Evolutionary conservation across 768 basidiomycete species (phyloP), one percentile per base, ranked within the genome.

Genomic region (Mycena capillaripes): DNA sequence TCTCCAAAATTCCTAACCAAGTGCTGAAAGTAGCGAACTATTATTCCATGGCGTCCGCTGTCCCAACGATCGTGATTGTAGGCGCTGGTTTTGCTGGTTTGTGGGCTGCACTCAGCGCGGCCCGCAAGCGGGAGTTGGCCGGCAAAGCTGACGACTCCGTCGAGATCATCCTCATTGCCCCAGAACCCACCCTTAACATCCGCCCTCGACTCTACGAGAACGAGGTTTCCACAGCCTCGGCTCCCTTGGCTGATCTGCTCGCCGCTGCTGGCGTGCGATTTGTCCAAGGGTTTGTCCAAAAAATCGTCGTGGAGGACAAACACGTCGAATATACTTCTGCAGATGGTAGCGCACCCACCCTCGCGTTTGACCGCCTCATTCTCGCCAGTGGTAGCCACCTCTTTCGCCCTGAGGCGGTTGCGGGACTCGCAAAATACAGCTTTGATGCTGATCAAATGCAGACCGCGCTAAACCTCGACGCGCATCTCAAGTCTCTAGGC

Each of bases 131-230:
- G 32, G 72, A 74, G 23, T 12, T 74, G 40, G 71, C 72, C 1
- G 70, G 66, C 27, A 66, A 66, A 30, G 12, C 65, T 11, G 62
- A 66, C 23, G 27, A 46, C 19, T 38, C 59, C 27, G 66, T 75
- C 25, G 76, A 73, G 12, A 70, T 78, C 38, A 53, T 71, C 61
- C 67, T 78, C 36, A 44, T 78, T 32, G 76, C 76, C 34, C 77
- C 77, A 14, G 77, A 78, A 65, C 76, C 77, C 25, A 76, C 69
- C 29, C 64, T 78, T 42, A 67, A 69, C 50, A 66, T 78, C 30
- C 71, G 77, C 9, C 76, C 76, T 30, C 76, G 76, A 12, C 69
- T 78, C 44, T 78, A 78, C 72, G 76, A 78, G 59, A 62, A 60
- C 38, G 76, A 76, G 25, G 52, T 75, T 42, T 70, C 71, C 12